Conservation (phyloP, 208 protist genomes). For the Acanthamoeba lenticulata region DNA sequence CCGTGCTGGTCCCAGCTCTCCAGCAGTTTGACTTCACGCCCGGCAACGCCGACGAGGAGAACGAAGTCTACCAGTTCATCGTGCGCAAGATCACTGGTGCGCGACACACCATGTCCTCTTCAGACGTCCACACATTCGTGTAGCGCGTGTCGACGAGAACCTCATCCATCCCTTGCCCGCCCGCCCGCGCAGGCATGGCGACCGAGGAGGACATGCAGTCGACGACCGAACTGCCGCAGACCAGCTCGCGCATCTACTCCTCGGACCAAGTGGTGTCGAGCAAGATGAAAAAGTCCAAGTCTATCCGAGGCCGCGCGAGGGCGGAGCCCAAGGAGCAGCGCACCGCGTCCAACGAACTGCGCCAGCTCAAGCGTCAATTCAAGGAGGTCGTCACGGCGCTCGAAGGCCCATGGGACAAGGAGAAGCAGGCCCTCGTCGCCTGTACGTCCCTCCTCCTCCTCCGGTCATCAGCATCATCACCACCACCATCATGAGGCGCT, state of each 20-base stretch:
- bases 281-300: conserved; percentile 2
- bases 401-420: conserved; percentile 45
- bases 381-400: conserved; percentile 49
- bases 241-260: neutral
- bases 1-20: conserved; percentile 24
- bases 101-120: too few species aligned
- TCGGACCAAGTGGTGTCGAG: neutral
- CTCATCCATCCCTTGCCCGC: neutral
- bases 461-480: too few species aligned
- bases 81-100: conserved; percentile 33
- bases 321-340: neutral
- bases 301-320: neutral
- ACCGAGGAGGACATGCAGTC: conserved; percentile 53
- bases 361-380: conserved; percentile 35
- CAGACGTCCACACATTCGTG: too few species aligned
- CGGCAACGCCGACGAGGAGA: conserved; percentile 32
- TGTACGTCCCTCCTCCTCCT: neutral
- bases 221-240: neutral
- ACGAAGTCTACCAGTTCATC: conserved; percentile 56
- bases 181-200: neutral
- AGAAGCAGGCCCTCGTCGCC: conserved; percentile 26
- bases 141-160: too few species aligned
- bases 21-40: conserved; percentile 39
- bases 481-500: too few species aligned
- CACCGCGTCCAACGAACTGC: neutral